A percentile compares a stretch with the other conserved stretches of the same genome.
Evolutionary conservation across 2,329 filamentous ascomycete species (phyloP).

Genomic region (Neoscytalidium dimidiatum): DNA sequence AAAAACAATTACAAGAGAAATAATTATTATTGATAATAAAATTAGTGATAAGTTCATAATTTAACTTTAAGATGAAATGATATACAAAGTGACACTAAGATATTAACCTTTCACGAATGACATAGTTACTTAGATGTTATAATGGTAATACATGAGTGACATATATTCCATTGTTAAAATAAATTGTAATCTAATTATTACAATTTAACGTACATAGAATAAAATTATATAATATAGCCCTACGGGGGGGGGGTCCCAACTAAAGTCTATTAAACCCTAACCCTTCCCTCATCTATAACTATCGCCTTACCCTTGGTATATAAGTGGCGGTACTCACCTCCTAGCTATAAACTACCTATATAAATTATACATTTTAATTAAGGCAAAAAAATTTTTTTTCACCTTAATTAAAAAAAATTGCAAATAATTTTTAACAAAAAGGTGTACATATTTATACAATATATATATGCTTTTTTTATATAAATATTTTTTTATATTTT

Average conservation of each 20-base stretch:
- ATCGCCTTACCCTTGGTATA: too few species aligned
- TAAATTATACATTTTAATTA: too few species aligned
- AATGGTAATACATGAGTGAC: background rate
- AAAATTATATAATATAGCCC: too few species aligned
- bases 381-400: too few species aligned
- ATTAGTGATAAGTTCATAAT: background rate
- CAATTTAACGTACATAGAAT: slow-evolving; percentile 10
- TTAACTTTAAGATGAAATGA: slow-evolving; percentile 30
- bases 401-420: too few species aligned
- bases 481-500: background rate
- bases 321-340: too few species aligned
- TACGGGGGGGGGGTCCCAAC: too few species aligned
- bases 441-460: too few species aligned
- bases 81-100: slow-evolving; percentile 30
- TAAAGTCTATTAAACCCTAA: background rate
- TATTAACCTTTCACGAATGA: slow-evolving; percentile 20
- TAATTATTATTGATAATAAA: slow-evolving; percentile 17
- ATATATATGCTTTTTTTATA: slow-evolving; percentile 11
- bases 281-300: too few species aligned
- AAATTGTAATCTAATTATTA: slow-evolving; percentile 21
- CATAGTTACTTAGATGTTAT: slow-evolving; percentile 12
- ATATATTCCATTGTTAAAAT: background rate
- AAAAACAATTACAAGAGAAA: background rate
- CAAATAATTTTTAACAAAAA: too few species aligned
- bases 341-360: too few species aligned